Evolutionary conservation across 2,329 filamentous ascomycete species (phyloP).

Genomic region (Penicillium decumbens): DNA sequence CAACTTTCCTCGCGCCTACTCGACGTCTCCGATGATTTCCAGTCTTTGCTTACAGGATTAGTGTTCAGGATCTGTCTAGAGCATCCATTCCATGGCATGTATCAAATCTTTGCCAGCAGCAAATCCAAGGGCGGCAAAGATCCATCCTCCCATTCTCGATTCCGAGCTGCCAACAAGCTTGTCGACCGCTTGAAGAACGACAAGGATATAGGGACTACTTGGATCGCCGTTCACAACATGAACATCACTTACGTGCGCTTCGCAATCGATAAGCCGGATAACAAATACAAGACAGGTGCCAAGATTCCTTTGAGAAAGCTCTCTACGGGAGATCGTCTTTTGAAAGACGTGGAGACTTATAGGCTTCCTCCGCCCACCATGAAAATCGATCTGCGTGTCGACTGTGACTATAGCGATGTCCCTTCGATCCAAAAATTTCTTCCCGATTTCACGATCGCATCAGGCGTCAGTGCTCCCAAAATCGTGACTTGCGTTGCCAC

Average conservation of each 20-base stretch:
- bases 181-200: constrained; percentile 56
- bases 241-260: constrained; percentile 60
- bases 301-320: constrained; percentile 63
- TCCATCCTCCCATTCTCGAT: constrained; percentile 66
- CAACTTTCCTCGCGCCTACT: constrained; percentile 91
- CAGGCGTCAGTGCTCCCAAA: constrained; percentile 87
- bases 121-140: constrained; percentile 66
- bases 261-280: constrained; percentile 47
- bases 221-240: constrained; percentile 68
- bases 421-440: constrained; percentile 71
- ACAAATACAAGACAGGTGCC: constrained; percentile 62
- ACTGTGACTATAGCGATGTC: constrained; percentile 70
- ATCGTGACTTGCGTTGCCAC: constrained; percentile 77
- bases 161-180: constrained; percentile 66
- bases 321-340: constrained; percentile 57
- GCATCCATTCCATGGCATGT: constrained; percentile 95
- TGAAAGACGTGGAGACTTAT: constrained; percentile 59
- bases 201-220: constrained; percentile 53
- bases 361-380: constrained; percentile 84
- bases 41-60: constrained; percentile 66
- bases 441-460: constrained; percentile 75
- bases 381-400: constrained; percentile 68
- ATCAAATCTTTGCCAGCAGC: constrained; percentile 84
- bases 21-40: constrained; percentile 65
- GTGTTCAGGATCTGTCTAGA: constrained; percentile 82